These are phyloP conservation scores for Alternaria sp. DNA, from an alignment of 2,329 filamentous ascomycete genomes.

Conservation along the genomic window DNA sequence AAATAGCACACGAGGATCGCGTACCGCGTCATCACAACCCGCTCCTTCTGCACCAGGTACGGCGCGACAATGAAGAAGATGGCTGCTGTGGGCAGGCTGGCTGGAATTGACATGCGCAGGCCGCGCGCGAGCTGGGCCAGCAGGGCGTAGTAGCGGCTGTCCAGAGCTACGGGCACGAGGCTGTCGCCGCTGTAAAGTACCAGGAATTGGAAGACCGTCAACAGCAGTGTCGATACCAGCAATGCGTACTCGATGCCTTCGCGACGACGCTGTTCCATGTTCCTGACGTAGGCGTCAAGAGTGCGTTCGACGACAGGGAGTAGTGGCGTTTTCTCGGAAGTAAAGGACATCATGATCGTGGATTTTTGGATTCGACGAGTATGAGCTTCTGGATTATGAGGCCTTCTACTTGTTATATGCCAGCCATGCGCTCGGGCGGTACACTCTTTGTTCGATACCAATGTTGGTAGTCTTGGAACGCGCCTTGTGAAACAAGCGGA, in stretches of 20 bases:
- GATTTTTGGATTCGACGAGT: not conserved
- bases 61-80: conserved; percentile 30
- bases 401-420: conserved; percentile 1
- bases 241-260: conserved; percentile 6
- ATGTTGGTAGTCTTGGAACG: conserved; percentile 7
- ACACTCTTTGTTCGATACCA: conserved; percentile 1
- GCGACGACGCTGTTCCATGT: not conserved
- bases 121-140: conserved; percentile 22
- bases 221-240: conserved; percentile 9
- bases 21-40: conserved; percentile 23
- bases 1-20: conserved; percentile 32
- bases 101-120: conserved; percentile 26
- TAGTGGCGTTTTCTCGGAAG: conserved; percentile 11
- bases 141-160: conserved; percentile 5
- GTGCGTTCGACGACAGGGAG: conserved; percentile 3
- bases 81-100: conserved; percentile 26
- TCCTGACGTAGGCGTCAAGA: not conserved
- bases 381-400: not conserved
- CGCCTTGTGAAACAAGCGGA: conserved; percentile 11
- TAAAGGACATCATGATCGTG: not conserved
- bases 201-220: conserved; percentile 21
- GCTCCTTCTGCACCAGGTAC: conserved; percentile 22
- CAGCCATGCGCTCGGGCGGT: not conserved
- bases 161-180: conserved; percentile 1
- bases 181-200: conserved; percentile 21